Conservation (phyloP, 1,139 yeast species). For the Geotrichum restrictum region DNA sequence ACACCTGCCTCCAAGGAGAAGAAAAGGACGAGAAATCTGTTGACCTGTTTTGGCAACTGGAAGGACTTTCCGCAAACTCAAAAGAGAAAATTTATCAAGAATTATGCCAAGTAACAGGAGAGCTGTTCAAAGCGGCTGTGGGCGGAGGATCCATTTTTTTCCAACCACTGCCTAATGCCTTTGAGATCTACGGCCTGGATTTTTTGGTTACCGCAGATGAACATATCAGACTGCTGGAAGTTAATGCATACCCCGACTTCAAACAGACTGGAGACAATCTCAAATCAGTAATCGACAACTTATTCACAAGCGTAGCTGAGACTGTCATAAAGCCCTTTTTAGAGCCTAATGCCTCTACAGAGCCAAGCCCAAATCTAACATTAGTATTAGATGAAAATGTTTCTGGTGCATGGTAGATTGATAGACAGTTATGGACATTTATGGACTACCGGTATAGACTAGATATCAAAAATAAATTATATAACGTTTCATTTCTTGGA, state of each 20-base stretch:
- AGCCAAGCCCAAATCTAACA: conserved; percentile 32
- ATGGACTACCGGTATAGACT: no score
- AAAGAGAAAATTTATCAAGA: conserved; percentile 49
- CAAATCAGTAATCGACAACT: conserved; percentile 48
- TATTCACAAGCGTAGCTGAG: conserved; percentile 33
- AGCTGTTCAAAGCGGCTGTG: conserved; percentile 78
- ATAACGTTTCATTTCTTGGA: not conserved
- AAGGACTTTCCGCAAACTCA: conserved; percentile 43
- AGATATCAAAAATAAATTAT: not conserved
- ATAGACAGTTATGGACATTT: no score
- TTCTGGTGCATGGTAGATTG: conserved; percentile 31
- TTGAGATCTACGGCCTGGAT: conserved; percentile 86
- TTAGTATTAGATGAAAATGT: conserved; percentile 42
- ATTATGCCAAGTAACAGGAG: conserved; percentile 59
- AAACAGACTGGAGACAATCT: conserved; percentile 86
- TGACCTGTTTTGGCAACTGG: conserved; percentile 60
- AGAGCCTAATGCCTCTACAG: conserved; percentile 21
- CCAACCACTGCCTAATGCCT: conserved; percentile 78
- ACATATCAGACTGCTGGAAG: conserved; percentile 66
- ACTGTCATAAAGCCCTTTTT: conserved; percentile 32
- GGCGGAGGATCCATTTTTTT: conserved; percentile 79
- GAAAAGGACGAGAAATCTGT: conserved; percentile 50
- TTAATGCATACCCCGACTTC: conserved; percentile 93
- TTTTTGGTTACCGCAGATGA: conserved; percentile 61
- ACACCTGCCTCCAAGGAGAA: conserved; percentile 78